Base-by-base conservation (phyloP, 2,329 filamentous ascomycete species). In the Aspergillus cejpii region DNA sequence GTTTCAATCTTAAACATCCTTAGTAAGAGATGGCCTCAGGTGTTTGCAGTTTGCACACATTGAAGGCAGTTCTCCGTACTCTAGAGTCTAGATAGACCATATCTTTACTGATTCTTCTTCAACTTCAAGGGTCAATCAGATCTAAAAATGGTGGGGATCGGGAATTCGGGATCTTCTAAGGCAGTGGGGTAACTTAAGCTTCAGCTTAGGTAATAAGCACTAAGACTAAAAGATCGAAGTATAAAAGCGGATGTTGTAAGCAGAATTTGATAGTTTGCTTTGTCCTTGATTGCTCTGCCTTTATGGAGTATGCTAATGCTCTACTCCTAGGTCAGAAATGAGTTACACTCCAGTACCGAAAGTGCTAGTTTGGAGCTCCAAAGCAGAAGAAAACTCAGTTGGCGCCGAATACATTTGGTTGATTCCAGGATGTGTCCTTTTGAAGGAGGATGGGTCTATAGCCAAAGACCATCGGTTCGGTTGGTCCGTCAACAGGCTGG, bases 401-500 rank as follows among this genome's bases (percentile, higher is more conserved):
- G 43, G 45, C 2, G 27, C 49, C 3, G 45, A 50, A 33, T 51
- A 48, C 12, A 49, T 48, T 5, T 66, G n/a, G 23, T 46, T 8
- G 19, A 50, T 23, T 26, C 41, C 15, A 20, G 24, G 20, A 36
- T 44, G 43, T 39, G 28, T 53, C 14, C 39, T 41, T 17, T 12
- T 57, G 19, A 56, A 61, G 27, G 37, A 48, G 23, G 47, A 59
- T 51, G 44, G 44, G 39, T 49, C 54, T 42, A 52, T 50, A 17
- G 36, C 41, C 5, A 51, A 24, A 39, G 44, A 64, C 36, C 28
- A 45, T 33, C 47, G 45, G n/a, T 71, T 68, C 48, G 55, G 48
- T 72, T 39, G 70, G 69, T 7, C 68, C 64, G 3, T 59, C 62
- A 17, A 61, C 57, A 39, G 60, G 57, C 27, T 58, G 65, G 34